phyloP scores from a whole-genome alignment of 495 filamentous ascomycete genomes.

The Terfezia boudieri region DNA sequence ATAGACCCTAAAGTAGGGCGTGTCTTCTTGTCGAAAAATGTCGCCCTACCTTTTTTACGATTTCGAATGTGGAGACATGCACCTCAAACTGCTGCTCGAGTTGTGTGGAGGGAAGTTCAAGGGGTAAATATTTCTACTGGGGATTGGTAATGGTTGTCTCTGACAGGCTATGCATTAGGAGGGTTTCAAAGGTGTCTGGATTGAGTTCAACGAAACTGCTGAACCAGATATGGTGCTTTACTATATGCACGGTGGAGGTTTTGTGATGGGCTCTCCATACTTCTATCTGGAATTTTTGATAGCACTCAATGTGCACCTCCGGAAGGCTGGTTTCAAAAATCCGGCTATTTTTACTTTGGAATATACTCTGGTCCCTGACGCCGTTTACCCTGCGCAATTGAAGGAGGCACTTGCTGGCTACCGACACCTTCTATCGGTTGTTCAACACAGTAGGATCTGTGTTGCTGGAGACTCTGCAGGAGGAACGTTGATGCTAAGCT shows the following conservation, averaged over 20 bases:
- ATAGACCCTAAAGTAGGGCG: conserved; percentile 41
- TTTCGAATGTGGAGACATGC: conserved; percentile 48
- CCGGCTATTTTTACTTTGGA: conserved; percentile 59
- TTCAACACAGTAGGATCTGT: conserved; percentile 33
- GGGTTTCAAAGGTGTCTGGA: conserved; percentile 37
- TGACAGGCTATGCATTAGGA: conserved; percentile 4
- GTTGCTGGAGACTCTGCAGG: conserved; percentile 57
- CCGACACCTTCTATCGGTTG: conserved; percentile 35
- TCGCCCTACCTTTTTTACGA: conserved; percentile 45
- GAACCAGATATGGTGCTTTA: conserved; percentile 48
- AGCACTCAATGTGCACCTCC: conserved; percentile 36
- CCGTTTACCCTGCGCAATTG: conserved; percentile 43
- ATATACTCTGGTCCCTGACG: conserved; percentile 57
- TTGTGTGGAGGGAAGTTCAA: background rate
- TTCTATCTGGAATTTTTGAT: conserved; percentile 67
- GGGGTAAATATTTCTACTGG: too few species aligned
- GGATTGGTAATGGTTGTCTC: too few species aligned
- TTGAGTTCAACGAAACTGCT: conserved; percentile 27
- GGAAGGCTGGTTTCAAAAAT: conserved; percentile 37
- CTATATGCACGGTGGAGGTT: conserved; percentile 61
- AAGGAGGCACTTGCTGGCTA: conserved; percentile 43
- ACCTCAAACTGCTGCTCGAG: conserved; percentile 5
- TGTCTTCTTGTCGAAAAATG: conserved; percentile 52
- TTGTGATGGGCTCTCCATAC: conserved; percentile 51
- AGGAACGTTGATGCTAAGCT: conserved; percentile 40